Conservation (phyloP, 2,329 filamentous ascomycete genomes). For the Trichoderma breve region DNA sequence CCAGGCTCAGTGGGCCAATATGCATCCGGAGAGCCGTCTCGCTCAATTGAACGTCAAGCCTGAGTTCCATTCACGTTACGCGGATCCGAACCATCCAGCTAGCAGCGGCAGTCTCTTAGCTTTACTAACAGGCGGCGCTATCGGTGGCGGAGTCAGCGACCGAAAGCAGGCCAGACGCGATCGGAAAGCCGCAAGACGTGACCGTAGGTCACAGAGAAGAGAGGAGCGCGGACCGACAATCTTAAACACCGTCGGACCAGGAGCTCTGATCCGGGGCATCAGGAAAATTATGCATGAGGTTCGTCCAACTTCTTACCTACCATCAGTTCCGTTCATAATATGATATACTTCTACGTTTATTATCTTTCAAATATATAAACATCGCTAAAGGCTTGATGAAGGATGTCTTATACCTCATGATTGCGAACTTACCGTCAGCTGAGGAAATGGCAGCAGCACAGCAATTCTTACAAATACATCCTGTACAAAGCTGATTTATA, state of each 20-base stretch:
- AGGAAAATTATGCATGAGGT: constrained; percentile 22
- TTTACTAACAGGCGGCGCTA: constrained; percentile 27
- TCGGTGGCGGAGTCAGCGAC: neutral
- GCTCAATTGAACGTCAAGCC: constrained; percentile 26
- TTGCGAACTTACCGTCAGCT: constrained; percentile 20
- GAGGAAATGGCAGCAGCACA: constrained; percentile 19
- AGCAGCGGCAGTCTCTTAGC: constrained; percentile 30
- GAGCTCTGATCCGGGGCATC: constrained; percentile 9
- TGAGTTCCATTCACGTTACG: constrained; percentile 30
- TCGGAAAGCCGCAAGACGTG: neutral
- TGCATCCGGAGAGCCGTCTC: constrained; percentile 24
- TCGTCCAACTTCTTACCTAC: neutral
- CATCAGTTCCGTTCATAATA: neutral
- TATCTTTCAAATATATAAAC: neutral
- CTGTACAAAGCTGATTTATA: neutral
- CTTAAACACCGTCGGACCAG: constrained; percentile 5
- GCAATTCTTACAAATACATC: neutral
- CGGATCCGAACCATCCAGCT: constrained; percentile 32
- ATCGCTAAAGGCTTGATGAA: neutral
- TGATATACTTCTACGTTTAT: neutral
- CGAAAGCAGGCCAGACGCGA: neutral
- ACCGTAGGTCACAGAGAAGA: neutral
- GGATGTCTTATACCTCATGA: constrained; percentile 23
- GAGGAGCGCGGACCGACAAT: constrained; percentile 12
- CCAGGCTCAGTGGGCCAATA: constrained; percentile 25